Evolutionary conservation across 805 yeast species (phyloP).

Genomic region (Wickerhamiella brachini): DNA sequence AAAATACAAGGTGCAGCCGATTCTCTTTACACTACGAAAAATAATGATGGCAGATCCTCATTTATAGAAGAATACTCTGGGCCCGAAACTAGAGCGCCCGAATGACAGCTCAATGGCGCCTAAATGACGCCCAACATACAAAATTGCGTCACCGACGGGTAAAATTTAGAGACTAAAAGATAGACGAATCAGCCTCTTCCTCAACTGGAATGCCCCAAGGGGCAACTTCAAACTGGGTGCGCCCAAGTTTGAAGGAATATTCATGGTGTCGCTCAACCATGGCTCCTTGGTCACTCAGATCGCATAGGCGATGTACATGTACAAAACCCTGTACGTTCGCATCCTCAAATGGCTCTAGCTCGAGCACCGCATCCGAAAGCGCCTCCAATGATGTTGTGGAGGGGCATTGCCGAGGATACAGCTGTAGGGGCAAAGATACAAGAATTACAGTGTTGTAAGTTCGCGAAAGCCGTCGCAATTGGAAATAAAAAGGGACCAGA

Average conservation of each 20-base stretch:
- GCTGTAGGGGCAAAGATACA: conserved; percentile 46
- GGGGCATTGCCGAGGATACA: conserved; percentile 42
- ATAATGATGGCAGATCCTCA: no score
- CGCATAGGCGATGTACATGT: conserved; percentile 59
- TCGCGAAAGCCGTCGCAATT: conserved; percentile 40
- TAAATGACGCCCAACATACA: no score
- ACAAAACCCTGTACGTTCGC: conserved; percentile 59
- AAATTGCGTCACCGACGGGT: no score
- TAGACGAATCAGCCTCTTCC: conserved; percentile 39
- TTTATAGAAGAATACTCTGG: no score
- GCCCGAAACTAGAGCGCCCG: no score
- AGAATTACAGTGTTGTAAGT: conserved; percentile 38
- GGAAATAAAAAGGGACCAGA: conserved; percentile 47
- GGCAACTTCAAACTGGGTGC: conserved; percentile 71
- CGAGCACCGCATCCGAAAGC: conserved; percentile 53
- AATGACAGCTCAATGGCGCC: no score
- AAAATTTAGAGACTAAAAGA: not conserved
- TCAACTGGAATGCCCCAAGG: conserved; percentile 98
- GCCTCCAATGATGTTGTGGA: conserved; percentile 41
- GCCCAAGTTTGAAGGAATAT: conserved; percentile 74
- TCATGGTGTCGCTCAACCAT: conserved; percentile 68
- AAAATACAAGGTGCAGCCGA: no score
- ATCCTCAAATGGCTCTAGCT: conserved; percentile 70
- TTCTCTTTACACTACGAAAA: no score
- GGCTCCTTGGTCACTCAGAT: conserved; percentile 58